A percentile compares a stretch with the other conserved stretches of the same genome.
Evolutionary conservation across 805 yeast genomes (phyloP).

Genomic region (Lachancea fermentati): DNA sequence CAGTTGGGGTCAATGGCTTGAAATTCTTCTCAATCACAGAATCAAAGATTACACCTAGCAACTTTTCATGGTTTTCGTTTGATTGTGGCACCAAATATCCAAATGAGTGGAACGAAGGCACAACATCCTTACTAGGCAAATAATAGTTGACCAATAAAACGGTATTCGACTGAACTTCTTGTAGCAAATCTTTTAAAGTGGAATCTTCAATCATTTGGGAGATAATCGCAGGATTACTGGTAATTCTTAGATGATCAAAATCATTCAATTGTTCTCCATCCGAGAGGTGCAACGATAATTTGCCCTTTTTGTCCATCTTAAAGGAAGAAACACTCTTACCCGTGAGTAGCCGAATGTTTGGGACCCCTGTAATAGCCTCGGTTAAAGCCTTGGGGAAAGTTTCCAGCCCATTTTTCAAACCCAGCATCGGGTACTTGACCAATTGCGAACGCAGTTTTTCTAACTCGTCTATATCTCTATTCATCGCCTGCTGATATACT

Average conservation of each 20-base stretch:
- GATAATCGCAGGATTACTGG: conserved; percentile 44
- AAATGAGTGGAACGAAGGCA: conserved; percentile 57
- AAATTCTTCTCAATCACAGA: conserved; percentile 69
- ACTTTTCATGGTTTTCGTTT: conserved; percentile 42
- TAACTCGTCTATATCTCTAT: conserved; percentile 37
- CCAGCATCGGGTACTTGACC: conserved; percentile 56
- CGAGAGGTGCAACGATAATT: conserved; percentile 13
- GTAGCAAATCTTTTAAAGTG: conserved; percentile 19
- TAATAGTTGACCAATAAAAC: conserved; percentile 69
- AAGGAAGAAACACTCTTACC: conserved; percentile 1
- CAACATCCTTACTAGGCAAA: conserved; percentile 40
- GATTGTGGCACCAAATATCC: conserved; percentile 77
- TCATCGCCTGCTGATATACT: conserved; percentile 37
- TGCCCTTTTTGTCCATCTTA: conserved; percentile 13
- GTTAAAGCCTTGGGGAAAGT: conserved; percentile 43
- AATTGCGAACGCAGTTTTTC: conserved; percentile 34
- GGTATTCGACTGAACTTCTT: conserved; percentile 32
- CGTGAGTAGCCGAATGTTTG: conserved; percentile 30
- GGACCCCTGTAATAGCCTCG: conserved; percentile 31
- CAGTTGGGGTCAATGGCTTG: conserved; percentile 21
- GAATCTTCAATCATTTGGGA: conserved; percentile 28
- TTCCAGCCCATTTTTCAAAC: conserved; percentile 52
- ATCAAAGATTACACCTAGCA: conserved; percentile 87
- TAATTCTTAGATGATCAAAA: conserved; percentile 56
- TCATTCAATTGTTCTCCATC: conserved; percentile 8